These are phyloP conservation scores for Phyllosticta citriasiana DNA, from an alignment of 2,329 filamentous ascomycete species.

Conservation along the genomic window DNA sequence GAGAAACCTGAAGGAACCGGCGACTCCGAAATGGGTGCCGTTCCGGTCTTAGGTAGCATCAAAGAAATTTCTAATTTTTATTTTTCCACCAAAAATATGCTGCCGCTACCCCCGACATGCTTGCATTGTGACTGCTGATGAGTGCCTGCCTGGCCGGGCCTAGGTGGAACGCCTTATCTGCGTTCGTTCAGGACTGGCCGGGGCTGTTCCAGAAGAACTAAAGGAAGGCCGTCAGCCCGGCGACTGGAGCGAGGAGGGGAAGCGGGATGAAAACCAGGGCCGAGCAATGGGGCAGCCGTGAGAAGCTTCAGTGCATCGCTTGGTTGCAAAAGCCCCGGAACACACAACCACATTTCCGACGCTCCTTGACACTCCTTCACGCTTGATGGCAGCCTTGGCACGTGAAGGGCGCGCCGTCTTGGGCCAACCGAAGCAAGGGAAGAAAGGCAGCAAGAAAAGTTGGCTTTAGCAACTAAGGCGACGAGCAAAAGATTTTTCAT, in stretches of 20 bases:
- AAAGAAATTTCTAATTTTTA: conserved; percentile 1
- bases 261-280: conserved; percentile 7
- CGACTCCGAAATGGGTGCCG: neutral
- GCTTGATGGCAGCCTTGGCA: no score
- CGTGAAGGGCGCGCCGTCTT: no score
- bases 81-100: neutral
- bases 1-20: neutral
- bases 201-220: conserved; percentile 5
- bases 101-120: neutral
- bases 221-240: neutral
- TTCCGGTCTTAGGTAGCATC: neutral
- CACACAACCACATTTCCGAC: no score
- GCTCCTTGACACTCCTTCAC: no score
- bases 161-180: neutral
- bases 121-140: neutral
- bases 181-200: neutral
- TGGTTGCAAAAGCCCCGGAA: neutral
- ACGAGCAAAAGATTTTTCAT: no score
- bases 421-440: no score
- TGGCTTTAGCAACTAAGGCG: no score
- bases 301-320: neutral
- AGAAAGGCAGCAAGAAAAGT: no score
- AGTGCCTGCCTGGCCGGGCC: neutral
- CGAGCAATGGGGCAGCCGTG: neutral
- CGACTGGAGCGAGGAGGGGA: conserved; percentile 1